These are phyloP conservation scores for Darksidea phi DNA, from an alignment of 495 filamentous ascomycete species.

Conservation along the genomic window DNA sequence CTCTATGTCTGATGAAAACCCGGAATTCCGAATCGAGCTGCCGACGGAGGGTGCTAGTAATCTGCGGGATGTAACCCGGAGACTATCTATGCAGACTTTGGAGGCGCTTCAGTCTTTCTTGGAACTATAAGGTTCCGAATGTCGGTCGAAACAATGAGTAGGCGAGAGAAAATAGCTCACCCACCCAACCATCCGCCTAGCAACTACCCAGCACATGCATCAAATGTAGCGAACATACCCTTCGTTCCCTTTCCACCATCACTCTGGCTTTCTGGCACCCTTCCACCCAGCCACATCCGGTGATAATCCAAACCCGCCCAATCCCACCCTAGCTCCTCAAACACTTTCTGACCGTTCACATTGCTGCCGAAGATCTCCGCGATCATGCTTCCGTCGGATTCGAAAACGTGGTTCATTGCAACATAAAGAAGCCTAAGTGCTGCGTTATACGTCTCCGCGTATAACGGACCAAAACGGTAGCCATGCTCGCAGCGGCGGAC, in stretches of 20 bases:
- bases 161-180: too few species aligned
- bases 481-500: slow-evolving; percentile 29
- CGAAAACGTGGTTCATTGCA: slow-evolving; percentile 18
- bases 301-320: slow-evolving; percentile 27
- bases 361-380: slow-evolving; percentile 29
- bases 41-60: too few species aligned
- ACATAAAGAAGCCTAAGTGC: slow-evolving; percentile 9
- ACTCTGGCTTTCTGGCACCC: slow-evolving; percentile 22
- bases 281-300: slow-evolving; percentile 34
- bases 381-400: slow-evolving; percentile 14
- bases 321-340: slow-evolving; percentile 26
- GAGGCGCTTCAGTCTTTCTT: too few species aligned
- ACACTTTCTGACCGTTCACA: slow-evolving; percentile 12
- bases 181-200: too few species aligned
- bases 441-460: slow-evolving; percentile 18
- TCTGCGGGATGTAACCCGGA: too few species aligned
- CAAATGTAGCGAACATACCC: slow-evolving; percentile 31
- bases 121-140: too few species aligned
- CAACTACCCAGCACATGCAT: slow-evolving; percentile 22
- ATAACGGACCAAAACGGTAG: slow-evolving; percentile 32
- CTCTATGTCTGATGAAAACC: too few species aligned
- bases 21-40: too few species aligned
- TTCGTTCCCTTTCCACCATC: slow-evolving; percentile 22
- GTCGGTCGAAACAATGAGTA: too few species aligned
- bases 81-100: too few species aligned